Evolutionary conservation across 129 eudicot genomes (phyloP), one percentile per base, ranked within the genome.

Genomic region (Artemisia annua): DNA sequence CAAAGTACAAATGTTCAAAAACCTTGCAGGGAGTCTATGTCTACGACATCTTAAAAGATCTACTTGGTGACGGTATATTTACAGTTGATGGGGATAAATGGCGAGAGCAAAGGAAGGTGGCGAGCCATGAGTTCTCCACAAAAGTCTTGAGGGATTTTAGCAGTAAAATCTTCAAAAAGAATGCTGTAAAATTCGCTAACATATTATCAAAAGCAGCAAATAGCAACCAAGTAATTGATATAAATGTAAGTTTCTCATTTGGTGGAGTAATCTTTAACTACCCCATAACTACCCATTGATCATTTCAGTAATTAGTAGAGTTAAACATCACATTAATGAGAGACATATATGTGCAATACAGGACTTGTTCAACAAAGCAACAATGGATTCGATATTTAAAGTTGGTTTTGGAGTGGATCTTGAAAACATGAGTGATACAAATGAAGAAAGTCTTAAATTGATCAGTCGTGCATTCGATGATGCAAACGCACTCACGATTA

Each of bases 61-160:
- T 84, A 14, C 67, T 87, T 22, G 92, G 92, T 10, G 89, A 87
- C 57, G 92, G 92, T 39, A 87, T 87, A 59, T 84, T 87, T 73
- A 74, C 83, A 24, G 92, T 87, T 14, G 92, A 87, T 70, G 89
- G 87, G 16, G 85, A 87, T 6, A 79, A 84, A 66, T 87, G 92
- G 92, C 81, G 83, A 19, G 68, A 84, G 32, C 92, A 84, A 79
- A 82, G 92, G 55, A 87, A 84, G 63, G 72, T 84, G 3, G 64
- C 87, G 12, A 87, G 89, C 83, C 50, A 75, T 18, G 92, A 84
- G 72, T 87, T 87, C 70, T 82, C 89, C 0, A 79, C 87, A 0
- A 87, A 70, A 70, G 82, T 84, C 9, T 55, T 84, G 61, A 28
- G 32, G 3, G 32, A 28, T 28, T 28, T 28, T 28, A 28, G 32